Base-by-base conservation (phyloP, 2,329 filamentous ascomycete species). In the Pleomassaria siparia region DNA sequence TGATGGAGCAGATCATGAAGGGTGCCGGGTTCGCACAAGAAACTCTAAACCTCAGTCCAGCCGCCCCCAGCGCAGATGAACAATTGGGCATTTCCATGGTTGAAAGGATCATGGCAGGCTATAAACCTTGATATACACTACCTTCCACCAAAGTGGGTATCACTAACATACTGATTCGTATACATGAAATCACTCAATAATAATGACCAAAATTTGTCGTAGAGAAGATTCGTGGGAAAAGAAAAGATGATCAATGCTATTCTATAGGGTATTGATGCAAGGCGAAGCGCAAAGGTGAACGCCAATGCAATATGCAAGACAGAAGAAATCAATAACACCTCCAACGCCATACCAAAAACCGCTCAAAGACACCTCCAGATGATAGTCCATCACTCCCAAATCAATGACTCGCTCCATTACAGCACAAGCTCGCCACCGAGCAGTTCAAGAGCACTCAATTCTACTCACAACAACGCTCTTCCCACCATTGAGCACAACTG, bases 1-100 rank as follows among this genome's bases (percentile, higher is more conserved):
- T 65, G 50, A 66, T 68, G 65, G 60, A 67, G 29, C 51, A 57
- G 12, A 70, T 69, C 9, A 68, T 71, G 61, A 54, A 56, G 13
- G 36, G 40, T 2, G 46, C 44, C 5, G 58, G 58, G 1, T 58
- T 64, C 28, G 25, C 40, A 50, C 18, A 48, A 53, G 24, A 45
- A 52, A 37, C 39, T 39, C 30, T 33, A 32, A 40, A 43, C 46
- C 21, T 28, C 50, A 32, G 18, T n/a, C 21, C 3, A 46, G 37
- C 51, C 3, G 7, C 41, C 0, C 50, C 52, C 1, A 58, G 45
- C 11, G 56, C 55, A 11, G 65, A 69, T 13, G 66, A 70, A 45
- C 63, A 60, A 40, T 48, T 63, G 53, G 67, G 66, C 1, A 66
- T 70, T 13, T 50, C 57, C 22, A 67, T 69, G 22, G 55, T 67